Conservation (phyloP, 768 basidiomycete genomes). For the Fomitopsis serialis region DNA sequence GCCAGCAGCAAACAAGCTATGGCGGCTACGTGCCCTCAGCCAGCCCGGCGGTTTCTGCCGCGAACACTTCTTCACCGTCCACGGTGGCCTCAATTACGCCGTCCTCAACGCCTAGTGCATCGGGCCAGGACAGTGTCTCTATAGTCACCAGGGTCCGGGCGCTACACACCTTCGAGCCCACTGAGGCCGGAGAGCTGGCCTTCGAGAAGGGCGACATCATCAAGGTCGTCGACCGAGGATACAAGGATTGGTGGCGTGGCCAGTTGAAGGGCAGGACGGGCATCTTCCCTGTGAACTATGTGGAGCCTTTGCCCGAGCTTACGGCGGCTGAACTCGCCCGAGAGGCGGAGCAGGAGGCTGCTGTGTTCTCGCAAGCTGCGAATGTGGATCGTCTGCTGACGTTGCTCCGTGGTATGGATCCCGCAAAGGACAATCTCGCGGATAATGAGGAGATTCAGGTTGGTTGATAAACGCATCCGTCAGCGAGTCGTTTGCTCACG, state of each 20-base stretch:
- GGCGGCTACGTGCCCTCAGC: conserved; percentile 57
- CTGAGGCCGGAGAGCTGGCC: conserved; percentile 83
- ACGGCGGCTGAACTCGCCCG: conserved; percentile 67
- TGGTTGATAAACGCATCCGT: background rate
- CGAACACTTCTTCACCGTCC: conserved; percentile 1
- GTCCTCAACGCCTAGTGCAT: conserved; percentile 23
- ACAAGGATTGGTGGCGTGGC: conserved; percentile 97
- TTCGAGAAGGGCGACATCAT: conserved; percentile 93
- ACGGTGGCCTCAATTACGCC: conserved; percentile 19
- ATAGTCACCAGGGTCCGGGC: conserved; percentile 83
- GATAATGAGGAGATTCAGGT: conserved; percentile 91
- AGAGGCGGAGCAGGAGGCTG: conserved; percentile 84
- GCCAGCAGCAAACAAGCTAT: conserved; percentile 30
- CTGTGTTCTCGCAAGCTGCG: conserved; percentile 81
- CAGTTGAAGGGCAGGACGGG: conserved; percentile 86
- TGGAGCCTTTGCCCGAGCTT: conserved; percentile 84
- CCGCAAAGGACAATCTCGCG: conserved; percentile 75
- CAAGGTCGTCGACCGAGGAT: conserved; percentile 90
- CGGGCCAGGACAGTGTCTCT: conserved; percentile 20
- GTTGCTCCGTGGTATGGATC: conserved; percentile 70
- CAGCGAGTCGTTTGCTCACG: conserved; percentile 2
- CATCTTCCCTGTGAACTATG: conserved; percentile 97
- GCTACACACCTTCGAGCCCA: conserved; percentile 82
- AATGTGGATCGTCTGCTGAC: conserved; percentile 77
- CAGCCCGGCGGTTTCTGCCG: conserved; percentile 35